A percentile compares a stretch with the other conserved stretches of the same genome.
Evolutionary conservation across 1,284 basidiomycete genomes (phyloP).

Genomic region (Ganoderma meredithae): DNA sequence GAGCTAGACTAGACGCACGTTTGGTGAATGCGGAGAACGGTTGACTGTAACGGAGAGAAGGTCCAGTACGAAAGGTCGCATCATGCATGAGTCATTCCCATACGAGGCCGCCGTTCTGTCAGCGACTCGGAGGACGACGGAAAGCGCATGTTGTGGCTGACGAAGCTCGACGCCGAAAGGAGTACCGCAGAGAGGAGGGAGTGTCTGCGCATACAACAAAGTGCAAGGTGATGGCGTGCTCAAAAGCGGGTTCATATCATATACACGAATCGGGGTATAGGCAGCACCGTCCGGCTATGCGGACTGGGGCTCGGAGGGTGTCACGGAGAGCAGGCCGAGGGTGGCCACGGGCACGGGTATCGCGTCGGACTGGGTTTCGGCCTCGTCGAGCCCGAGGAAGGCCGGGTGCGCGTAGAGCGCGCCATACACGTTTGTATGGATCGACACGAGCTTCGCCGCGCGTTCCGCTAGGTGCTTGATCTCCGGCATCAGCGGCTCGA

Average conservation of each 20-base stretch:
- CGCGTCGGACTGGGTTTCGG: background rate
- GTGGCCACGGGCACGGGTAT: background rate
- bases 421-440: conserved; percentile 78
- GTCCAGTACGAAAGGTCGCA: background rate
- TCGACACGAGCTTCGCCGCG: conserved; percentile 70
- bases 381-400: conserved; percentile 46
- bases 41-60: background rate
- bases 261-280: conserved; percentile 19
- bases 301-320: background rate
- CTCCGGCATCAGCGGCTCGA: conserved; percentile 76
- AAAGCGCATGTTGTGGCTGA: conserved; percentile 4
- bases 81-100: background rate
- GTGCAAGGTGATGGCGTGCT: background rate
- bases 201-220: background rate
- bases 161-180: background rate
- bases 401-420: conserved; percentile 74
- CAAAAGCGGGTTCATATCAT: conserved; percentile 6
- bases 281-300: conserved; percentile 13
- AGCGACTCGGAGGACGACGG: background rate
- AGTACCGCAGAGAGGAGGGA: conserved; percentile 4
- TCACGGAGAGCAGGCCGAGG: background rate
- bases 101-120: background rate
- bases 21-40: background rate
- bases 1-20: background rate
- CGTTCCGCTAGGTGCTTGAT: conserved; percentile 72